These are phyloP conservation scores for Oidiodendron maius DNA, from an alignment of 495 filamentous ascomycete species.

Conservation along the genomic window DNA sequence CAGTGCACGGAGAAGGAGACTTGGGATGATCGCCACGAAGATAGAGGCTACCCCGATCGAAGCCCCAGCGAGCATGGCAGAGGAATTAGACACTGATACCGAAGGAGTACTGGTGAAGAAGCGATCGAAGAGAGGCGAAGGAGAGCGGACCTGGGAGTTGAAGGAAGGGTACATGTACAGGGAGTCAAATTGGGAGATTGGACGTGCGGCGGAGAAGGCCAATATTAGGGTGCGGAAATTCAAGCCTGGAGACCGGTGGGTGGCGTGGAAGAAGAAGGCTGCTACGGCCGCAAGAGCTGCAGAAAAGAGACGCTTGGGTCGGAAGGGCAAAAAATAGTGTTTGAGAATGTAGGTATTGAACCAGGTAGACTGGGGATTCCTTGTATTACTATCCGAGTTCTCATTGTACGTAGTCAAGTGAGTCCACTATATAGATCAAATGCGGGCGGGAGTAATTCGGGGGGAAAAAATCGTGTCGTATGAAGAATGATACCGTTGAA, in stretches of 20 bases:
- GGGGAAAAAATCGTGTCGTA: too few relatives aligned
- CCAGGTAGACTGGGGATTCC: too few relatives aligned
- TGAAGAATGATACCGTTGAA: too few relatives aligned
- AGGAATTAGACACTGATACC: slow-evolving; percentile 30
- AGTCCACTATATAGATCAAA: too few relatives aligned
- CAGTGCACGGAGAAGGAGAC: slow-evolving; percentile 57
- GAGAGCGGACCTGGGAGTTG: slow-evolving; percentile 30
- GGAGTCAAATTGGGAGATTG: slow-evolving; percentile 82
- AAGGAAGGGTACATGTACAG: slow-evolving; percentile 73
- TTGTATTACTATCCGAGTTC: too few relatives aligned
- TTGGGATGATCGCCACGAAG: slow-evolving; percentile 58
- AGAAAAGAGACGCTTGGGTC: slow-evolving; percentile 54
- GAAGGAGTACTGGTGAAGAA: slow-evolving; percentile 32
- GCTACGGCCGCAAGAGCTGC: slow-evolving; percentile 44
- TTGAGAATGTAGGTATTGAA: too few relatives aligned
- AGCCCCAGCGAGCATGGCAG: slow-evolving; percentile 25
- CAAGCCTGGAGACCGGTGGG: slow-evolving; percentile 50
- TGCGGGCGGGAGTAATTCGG: too few relatives aligned
- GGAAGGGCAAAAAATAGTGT: slow-evolving; percentile 10
- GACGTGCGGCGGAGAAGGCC: slow-evolving; percentile 56
- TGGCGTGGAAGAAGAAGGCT: slow-evolving; percentile 56
- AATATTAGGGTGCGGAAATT: slow-evolving; percentile 45
- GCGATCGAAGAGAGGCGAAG: slow-evolving; percentile 22
- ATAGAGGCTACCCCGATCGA: slow-evolving; percentile 14
- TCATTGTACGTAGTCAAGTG: too few relatives aligned